A percentile compares a stretch with the other conserved stretches of the same genome.
phyloP scores from a whole-genome alignment of 306 rosid genomes.

The Purshia tridentata region DNA sequence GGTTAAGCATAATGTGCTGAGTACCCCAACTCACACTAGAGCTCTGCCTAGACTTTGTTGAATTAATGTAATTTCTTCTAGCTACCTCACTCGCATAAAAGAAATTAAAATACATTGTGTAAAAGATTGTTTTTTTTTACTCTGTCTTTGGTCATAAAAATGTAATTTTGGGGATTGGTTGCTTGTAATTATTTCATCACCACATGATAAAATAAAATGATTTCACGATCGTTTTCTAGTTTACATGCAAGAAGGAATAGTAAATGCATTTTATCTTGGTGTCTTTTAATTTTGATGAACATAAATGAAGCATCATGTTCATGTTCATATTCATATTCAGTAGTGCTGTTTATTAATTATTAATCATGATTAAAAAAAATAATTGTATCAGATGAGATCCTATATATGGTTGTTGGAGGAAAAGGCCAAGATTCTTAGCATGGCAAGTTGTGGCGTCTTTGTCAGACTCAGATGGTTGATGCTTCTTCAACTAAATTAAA shows the following conservation, averaged over 20 bases:
- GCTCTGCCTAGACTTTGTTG: slow-evolving; percentile 54
- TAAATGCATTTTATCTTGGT: no score
- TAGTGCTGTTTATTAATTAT: no score
- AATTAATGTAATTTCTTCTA: slow-evolving; percentile 5
- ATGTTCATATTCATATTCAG: not conserved
- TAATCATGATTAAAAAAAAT: no score
- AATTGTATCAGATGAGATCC: not conserved
- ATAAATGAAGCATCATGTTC: no score
- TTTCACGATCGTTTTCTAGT: not conserved
- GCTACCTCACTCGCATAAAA: no score
- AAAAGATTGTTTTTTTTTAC: not conserved
- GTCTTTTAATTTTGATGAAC: not conserved
- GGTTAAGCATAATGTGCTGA: slow-evolving; percentile 29
- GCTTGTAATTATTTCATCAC: slow-evolving; percentile 6
- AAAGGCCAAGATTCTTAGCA: not conserved
- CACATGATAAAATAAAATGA: not conserved
- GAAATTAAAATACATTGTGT: not conserved
- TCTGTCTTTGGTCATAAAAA: not conserved
- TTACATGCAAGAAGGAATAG: not conserved
- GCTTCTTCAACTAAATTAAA: not conserved
- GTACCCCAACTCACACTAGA: slow-evolving; percentile 42
- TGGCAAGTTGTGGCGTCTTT: not conserved
- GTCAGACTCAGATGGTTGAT: not conserved
- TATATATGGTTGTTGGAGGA: not conserved
- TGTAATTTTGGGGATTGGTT: not conserved